A percentile compares a stretch with the other conserved stretches of the same genome.
Conservation (phyloP, 352 stramenopile genomes). For the Phytophthora tentaculata region DNA sequence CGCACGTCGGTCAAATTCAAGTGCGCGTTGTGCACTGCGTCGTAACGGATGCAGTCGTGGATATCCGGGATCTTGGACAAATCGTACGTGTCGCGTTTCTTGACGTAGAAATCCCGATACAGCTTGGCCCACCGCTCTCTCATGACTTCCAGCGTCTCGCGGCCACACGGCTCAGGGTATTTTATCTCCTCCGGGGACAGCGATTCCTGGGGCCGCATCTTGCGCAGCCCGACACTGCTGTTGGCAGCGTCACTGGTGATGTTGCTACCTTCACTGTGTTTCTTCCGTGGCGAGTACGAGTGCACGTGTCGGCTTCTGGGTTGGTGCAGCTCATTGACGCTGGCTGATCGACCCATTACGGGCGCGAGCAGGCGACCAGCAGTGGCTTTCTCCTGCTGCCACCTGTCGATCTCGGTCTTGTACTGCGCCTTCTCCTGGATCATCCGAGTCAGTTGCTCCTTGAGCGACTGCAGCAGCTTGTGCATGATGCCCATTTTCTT, state of each 20-base stretch:
- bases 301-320: conserved; percentile 63
- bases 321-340: conserved; percentile 62
- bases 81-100: conserved; percentile 93
- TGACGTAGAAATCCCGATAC: conserved; percentile 96
- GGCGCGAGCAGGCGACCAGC: conserved; percentile 32
- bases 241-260: conserved; percentile 47
- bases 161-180: conserved; percentile 83
- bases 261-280: conserved; percentile 41
- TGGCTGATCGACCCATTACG: conserved; percentile 67
- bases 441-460: conserved; percentile 88
- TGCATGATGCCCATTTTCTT: conserved; percentile 92
- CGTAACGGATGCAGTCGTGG: conserved; percentile 98
- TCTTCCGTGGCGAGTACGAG: conserved; percentile 52
- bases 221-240: conserved; percentile 37
- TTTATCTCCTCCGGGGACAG: conserved; percentile 64
- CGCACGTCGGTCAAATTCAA: conserved; percentile 93
- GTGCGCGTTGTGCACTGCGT: conserved; percentile 98
- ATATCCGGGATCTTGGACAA: conserved; percentile 98
- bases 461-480: conserved; percentile 93
- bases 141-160: conserved; percentile 89
- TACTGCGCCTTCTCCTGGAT: conserved; percentile 81
- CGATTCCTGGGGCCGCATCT: conserved; percentile 31
- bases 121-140: conserved; percentile 94
- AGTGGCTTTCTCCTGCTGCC: conserved; percentile 55
- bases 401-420: conserved; percentile 54